Percentiles rank a stretch among this genome's conserved stretches.
phyloP scores from a whole-genome alignment of 371 early-diverging fungal species.

The Mucor lusitanicus region DNA sequence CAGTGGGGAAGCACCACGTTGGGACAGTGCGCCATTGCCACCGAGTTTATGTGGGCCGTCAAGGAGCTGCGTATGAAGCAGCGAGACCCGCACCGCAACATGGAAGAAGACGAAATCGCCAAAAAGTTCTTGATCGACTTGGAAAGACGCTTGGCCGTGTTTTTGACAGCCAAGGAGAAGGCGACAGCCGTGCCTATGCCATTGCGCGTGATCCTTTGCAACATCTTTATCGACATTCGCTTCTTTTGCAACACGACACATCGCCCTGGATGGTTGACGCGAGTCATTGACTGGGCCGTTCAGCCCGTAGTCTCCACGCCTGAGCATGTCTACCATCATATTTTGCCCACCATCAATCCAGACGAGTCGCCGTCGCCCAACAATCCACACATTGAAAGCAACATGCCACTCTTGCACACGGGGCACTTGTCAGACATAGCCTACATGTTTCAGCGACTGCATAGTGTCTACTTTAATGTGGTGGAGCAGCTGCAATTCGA shows the following conservation, averaged over 20 bases:
- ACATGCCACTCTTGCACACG: constrained; percentile 3
- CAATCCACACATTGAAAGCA: background rate
- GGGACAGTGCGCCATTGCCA: constrained; percentile 61
- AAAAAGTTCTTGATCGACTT: constrained; percentile 69
- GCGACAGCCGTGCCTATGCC: constrained; percentile 54
- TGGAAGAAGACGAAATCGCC: constrained; percentile 61
- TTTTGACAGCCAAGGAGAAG: constrained; percentile 62
- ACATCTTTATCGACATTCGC: constrained; percentile 58
- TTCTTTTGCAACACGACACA: constrained; percentile 68
- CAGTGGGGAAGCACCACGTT: constrained; percentile 64
- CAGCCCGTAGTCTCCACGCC: constrained; percentile 28
- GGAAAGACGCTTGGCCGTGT: constrained; percentile 59
- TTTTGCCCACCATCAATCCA: background rate
- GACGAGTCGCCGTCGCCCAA: constrained; percentile 11
- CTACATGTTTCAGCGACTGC: constrained; percentile 43
- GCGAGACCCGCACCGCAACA: constrained; percentile 32
- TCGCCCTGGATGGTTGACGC: constrained; percentile 62
- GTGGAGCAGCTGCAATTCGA: constrained; percentile 31
- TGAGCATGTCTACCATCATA: background rate
- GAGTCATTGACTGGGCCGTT: constrained; percentile 58
- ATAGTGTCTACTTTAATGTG: constrained; percentile 33
- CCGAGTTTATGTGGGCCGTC: constrained; percentile 62
- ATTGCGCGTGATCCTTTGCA: constrained; percentile 55
- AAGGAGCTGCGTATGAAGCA: constrained; percentile 45
- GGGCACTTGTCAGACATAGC: constrained; percentile 35